Evolutionary conservation across 2,329 filamentous ascomycete species (phyloP), one percentile per base, ranked within the genome.

Genomic region (Trichoderma atroviride): DNA sequence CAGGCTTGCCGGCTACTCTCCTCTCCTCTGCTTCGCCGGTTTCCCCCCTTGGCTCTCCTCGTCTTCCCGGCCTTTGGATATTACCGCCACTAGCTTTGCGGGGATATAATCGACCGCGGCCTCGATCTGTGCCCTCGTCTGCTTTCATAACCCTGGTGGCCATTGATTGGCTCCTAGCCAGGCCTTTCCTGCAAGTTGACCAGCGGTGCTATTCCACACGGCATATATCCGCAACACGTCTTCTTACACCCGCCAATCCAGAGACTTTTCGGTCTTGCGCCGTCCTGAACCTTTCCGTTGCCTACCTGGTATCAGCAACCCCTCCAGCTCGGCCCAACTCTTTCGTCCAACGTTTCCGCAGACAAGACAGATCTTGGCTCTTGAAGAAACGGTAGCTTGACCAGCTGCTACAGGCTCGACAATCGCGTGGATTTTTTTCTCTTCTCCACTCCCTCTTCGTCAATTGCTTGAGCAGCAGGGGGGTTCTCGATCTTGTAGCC

Each of bases 31-130:
- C 4, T 24, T 33, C n/a, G 16, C 37, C 24, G 53, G 47, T 14
- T 22, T 33, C 24, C 43, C 37, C 50, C 50, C 24, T 52, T 52
- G 7, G 7, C 56, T 43, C 61, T 64, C 24, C 40, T 19, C 52
- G 61, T 64, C 53, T 27, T 56, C 52, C 19, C 19, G 37, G 33
- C n/a, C 63, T 58, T 50, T 35, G 62, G 62, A 65, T 47, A 66
- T 22, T 19, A 29, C 63, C 37, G 37, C 63, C 63, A 29, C 63
- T 55, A 47, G 27, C 40, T 50, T 10, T 58, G 63, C 63, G 63
- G 63, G 53, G 63, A 66, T 47, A 58, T 57, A 35, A 19, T 56
- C 33, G 61, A 24, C 50, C 35, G 33, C 52, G 35, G 40, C 24
- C 50, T 43, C 40, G 19, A n/a, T n/a, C 19, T 35, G 61, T 27